Conservation (phyloP, 1,139 yeast genomes). For the Taiozyma sp. region DNA sequence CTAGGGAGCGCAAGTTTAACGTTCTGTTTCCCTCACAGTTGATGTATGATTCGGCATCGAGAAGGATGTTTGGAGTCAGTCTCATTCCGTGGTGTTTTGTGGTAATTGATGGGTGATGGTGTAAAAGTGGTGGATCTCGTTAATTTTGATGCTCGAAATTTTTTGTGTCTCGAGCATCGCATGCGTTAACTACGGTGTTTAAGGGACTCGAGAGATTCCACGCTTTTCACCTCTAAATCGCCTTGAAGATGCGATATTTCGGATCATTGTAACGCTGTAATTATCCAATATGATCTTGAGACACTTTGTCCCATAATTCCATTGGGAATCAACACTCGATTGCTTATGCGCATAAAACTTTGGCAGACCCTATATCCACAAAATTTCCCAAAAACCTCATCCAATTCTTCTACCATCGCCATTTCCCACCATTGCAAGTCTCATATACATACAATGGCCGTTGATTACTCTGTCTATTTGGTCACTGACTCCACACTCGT, state of each 20-base stretch:
- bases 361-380: not conserved
- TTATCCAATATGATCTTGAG: no score
- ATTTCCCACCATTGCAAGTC: not conserved
- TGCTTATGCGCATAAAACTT: not conserved
- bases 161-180: not conserved
- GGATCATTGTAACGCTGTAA: no score
- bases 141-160: not conserved
- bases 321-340: not conserved
- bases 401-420: not conserved
- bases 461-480: conserved; percentile 62
- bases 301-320: not conserved
- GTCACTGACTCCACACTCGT: conserved; percentile 81
- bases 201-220: no score
- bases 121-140: no score
- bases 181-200: not conserved
- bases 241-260: no score
- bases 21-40: conserved; percentile 42
- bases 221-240: no score
- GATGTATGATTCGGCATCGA: conserved; percentile 45
- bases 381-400: not conserved
- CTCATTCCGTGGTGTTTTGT: conserved; percentile 34
- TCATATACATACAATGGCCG: not conserved
- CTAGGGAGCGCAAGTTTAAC: conserved; percentile 35
- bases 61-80: conserved; percentile 42
- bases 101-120: not conserved